A percentile compares a stretch with the other conserved stretches of the same genome.
Evolutionary conservation across 2,329 filamentous ascomycete species (phyloP).

Genomic region (Ophioceras dolichostomum): DNA sequence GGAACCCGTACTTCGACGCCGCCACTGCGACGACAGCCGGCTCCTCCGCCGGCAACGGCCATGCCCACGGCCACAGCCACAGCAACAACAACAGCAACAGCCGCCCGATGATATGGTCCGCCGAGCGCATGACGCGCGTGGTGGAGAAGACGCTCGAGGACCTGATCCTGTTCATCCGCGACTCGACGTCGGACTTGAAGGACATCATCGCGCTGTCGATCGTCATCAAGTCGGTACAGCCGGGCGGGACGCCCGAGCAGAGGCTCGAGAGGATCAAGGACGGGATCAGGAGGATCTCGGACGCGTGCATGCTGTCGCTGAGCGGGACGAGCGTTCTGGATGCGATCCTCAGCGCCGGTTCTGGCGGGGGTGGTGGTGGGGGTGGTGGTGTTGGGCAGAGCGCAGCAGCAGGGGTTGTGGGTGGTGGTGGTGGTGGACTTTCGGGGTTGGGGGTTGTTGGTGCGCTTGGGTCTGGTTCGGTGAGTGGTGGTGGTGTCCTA

Average conservation of each 20-base stretch:
- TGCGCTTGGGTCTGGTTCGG: too few relatives aligned
- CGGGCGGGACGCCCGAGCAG: slow-evolving; percentile 6
- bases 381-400: too few relatives aligned
- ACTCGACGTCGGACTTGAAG: slow-evolving; percentile 11
- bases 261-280: slow-evolving; percentile 8
- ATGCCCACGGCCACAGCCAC: background rate
- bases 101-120: slow-evolving; percentile 9
- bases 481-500: too few relatives aligned
- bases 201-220: slow-evolving; percentile 11
- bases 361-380: too few relatives aligned
- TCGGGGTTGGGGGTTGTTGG: too few relatives aligned
- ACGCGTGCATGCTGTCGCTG: slow-evolving; percentile 7
- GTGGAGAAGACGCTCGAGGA: slow-evolving; percentile 11
- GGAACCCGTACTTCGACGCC: too few relatives aligned
- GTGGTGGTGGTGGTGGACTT: too few relatives aligned
- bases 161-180: slow-evolving; percentile 8
- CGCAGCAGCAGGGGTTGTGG: too few relatives aligned
- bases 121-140: slow-evolving; percentile 9
- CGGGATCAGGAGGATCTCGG: slow-evolving; percentile 8
- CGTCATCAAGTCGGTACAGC: slow-evolving; percentile 11
- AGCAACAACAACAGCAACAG: background rate
- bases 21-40: too few relatives aligned
- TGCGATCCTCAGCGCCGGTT: too few relatives aligned
- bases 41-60: background rate
- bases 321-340: slow-evolving; percentile 5